A percentile compares a stretch with the other conserved stretches of the same genome.
Evolutionary conservation across 805 yeast species (phyloP).

Genomic region (Torulaspora indica): DNA sequence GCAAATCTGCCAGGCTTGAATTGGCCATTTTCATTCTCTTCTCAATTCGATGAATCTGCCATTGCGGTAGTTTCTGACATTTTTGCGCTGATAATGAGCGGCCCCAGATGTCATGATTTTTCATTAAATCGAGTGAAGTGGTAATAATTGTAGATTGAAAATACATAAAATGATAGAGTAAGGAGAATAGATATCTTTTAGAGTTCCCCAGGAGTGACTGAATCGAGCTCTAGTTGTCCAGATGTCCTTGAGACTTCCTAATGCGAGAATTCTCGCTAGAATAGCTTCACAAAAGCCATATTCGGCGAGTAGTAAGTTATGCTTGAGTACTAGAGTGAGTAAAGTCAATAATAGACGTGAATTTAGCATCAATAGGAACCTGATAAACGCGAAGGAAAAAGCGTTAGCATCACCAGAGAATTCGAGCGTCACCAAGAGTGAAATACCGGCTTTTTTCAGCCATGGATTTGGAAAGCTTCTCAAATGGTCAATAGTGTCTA

Average conservation of each 20-base stretch:
- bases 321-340: background rate
- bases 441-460: constrained; percentile 8
- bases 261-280: constrained; percentile 2
- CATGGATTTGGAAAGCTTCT: constrained; percentile 34
- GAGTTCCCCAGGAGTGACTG: no score
- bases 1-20: background rate
- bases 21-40: background rate
- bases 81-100: background rate
- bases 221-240: background rate
- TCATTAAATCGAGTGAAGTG: constrained; percentile 1
- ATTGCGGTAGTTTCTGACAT: background rate
- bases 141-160: background rate
- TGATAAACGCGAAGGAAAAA: constrained; percentile 4
- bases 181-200: background rate
- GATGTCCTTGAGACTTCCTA: constrained; percentile 3
- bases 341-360: constrained; percentile 5
- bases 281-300: background rate
- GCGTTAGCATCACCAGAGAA: background rate
- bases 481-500: constrained; percentile 35
- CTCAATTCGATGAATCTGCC: background rate
- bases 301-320: background rate
- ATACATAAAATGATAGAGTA: background rate
- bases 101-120: background rate
- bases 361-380: constrained; percentile 2
- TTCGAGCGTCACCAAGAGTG: background rate